phyloP scores from a whole-genome alignment of 306 rosid species.

The Hippophae rhamnoides region DNA sequence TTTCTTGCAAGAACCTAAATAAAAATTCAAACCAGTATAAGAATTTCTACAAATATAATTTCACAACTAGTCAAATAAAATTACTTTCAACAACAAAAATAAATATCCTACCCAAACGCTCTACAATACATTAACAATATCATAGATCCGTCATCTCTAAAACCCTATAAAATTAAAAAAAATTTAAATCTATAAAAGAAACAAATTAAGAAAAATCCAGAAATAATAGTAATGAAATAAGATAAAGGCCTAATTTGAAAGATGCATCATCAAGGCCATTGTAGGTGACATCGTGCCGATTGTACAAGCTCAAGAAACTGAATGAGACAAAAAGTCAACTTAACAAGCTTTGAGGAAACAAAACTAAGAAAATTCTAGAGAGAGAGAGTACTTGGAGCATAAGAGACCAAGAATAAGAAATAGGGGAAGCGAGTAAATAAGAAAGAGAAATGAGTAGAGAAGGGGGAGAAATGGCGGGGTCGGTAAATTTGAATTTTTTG shows the following conservation, averaged over 20 bases:
- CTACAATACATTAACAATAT: too few relatives aligned
- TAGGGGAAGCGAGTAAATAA: too few relatives aligned
- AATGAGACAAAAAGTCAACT: neutral
- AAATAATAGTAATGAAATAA: neutral
- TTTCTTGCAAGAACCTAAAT: slow-evolving; percentile 65
- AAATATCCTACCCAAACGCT: too few relatives aligned
- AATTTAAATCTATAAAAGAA: neutral
- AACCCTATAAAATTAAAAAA: neutral
- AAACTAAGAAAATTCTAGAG: neutral
- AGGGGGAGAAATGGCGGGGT: too few relatives aligned
- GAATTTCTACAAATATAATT: neutral
- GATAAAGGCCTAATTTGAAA: slow-evolving; percentile 43
- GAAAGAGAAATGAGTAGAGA: too few relatives aligned
- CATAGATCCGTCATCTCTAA: too few relatives aligned
- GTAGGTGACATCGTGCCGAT: slow-evolving; percentile 46
- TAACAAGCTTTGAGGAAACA: neutral
- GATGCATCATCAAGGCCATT: slow-evolving; percentile 95
- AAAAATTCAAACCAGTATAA: neutral
- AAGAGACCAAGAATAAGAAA: slow-evolving; percentile 46
- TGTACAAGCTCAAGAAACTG: slow-evolving; percentile 67
- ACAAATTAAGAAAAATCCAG: neutral
- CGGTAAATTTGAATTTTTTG: too few relatives aligned
- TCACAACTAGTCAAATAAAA: neutral
- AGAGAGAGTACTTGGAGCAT: slow-evolving; percentile 64
- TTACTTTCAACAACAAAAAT: too few relatives aligned